Evolutionary conservation across 2,329 filamentous ascomycete species (phyloP).

Genomic region (Epichloe baconii): DNA sequence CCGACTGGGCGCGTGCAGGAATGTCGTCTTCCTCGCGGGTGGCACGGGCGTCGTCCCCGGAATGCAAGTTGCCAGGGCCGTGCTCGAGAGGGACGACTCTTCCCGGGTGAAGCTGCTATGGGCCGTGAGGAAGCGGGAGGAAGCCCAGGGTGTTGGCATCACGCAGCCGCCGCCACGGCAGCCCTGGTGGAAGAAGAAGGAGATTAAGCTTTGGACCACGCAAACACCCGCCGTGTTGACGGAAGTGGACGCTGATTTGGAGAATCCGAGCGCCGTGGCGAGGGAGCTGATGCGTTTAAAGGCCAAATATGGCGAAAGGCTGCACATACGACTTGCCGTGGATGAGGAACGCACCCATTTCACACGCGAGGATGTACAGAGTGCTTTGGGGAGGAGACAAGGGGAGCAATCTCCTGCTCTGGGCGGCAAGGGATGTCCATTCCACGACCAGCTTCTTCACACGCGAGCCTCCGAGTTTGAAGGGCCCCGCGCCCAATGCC

Average conservation of each 20-base stretch:
- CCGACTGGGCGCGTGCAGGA: constrained; percentile 17
- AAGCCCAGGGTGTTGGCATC: constrained; percentile 24
- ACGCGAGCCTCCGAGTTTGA: constrained; percentile 19
- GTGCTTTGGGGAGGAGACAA: constrained; percentile 12
- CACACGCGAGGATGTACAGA: constrained; percentile 33
- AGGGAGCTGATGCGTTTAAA: constrained; percentile 52
- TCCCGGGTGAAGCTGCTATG: constrained; percentile 59
- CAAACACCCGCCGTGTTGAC: constrained; percentile 8
- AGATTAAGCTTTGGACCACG: constrained; percentile 10
- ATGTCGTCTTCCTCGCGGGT: constrained; percentile 76
- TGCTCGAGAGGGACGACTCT: constrained; percentile 30
- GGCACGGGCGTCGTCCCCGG: constrained; percentile 89
- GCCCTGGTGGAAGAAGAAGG: constrained; percentile 16
- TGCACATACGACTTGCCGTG: constrained; percentile 63
- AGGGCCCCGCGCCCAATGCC: constrained; percentile 12
- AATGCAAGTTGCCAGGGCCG: constrained; percentile 59
- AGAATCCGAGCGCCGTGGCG: constrained; percentile 37
- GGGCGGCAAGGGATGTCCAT: constrained; percentile 11
- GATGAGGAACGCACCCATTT: constrained; percentile 68
- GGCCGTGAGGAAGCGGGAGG: constrained; percentile 53
- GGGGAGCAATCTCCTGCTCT: neutral
- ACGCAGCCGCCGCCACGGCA: neutral
- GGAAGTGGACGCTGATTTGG: constrained; percentile 11
- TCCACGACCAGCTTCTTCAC: constrained; percentile 20
- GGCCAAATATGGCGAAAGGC: constrained; percentile 35